These are phyloP conservation scores for Eustoma russellianum DNA, from an alignment of 257 asterid genomes.

Conservation along the genomic window DNA sequence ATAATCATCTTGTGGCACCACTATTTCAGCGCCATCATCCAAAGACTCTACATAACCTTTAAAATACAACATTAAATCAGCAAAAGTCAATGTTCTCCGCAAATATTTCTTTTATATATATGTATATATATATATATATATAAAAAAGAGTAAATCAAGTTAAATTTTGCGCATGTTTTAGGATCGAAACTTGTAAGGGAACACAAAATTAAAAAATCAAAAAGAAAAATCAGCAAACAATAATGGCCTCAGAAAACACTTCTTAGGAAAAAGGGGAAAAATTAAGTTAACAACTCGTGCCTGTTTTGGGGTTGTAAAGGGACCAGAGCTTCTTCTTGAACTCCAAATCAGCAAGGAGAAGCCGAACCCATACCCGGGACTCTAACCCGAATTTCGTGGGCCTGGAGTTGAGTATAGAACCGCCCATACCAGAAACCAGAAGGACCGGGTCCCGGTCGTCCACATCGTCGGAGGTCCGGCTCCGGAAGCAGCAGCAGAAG, in stretches of 20 bases:
- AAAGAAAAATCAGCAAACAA: background rate
- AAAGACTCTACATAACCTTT: slow-evolving; percentile 81
- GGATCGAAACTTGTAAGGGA: background rate
- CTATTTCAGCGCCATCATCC: slow-evolving; percentile 55
- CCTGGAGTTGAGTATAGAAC: slow-evolving; percentile 75
- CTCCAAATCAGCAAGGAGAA: slow-evolving; percentile 68
- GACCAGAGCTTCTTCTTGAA: slow-evolving; percentile 77
- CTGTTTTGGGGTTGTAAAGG: slow-evolving; percentile 59
- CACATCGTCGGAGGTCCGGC: slow-evolving; percentile 24
- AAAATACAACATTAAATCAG: background rate
- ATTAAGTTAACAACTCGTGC: slow-evolving; percentile 11
- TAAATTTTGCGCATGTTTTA: too few species aligned
- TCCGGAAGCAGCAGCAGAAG: slow-evolving; percentile 30
- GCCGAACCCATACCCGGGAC: slow-evolving; percentile 86
- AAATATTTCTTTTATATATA: too few species aligned
- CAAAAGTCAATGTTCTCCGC: background rate
- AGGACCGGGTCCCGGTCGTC: slow-evolving; percentile 75
- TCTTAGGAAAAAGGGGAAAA: background rate
- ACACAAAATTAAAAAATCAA: slow-evolving; percentile 2
- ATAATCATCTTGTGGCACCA: slow-evolving; percentile 89
- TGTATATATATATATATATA: too few species aligned
- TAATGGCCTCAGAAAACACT: background rate
- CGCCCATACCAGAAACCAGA: slow-evolving; percentile 63
- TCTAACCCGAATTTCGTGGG: slow-evolving; percentile 47
- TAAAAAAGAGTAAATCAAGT: too few species aligned